Conservation (phyloP, 768 basidiomycete genomes). For the Tricholoma terreum region DNA sequence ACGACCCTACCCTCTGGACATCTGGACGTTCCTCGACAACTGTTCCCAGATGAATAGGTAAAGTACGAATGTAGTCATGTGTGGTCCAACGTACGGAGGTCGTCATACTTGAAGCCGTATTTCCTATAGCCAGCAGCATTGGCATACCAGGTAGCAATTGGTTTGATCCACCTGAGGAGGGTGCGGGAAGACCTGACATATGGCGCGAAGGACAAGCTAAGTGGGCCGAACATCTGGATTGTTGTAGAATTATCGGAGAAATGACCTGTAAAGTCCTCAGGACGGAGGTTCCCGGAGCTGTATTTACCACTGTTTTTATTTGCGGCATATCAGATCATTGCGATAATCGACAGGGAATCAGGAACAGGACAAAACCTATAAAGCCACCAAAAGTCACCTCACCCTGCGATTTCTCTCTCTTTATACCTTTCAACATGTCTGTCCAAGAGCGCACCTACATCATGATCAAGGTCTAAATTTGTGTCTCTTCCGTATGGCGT, state of each 20-base stretch:
- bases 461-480: conserved; percentile 86
- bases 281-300: conserved; percentile 38
- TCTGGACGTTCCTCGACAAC: conserved; percentile 76
- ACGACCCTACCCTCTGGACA: conserved; percentile 64
- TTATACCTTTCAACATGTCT: conserved; percentile 54
- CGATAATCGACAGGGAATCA: too few species aligned
- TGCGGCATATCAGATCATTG: conserved; percentile 30
- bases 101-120: conserved; percentile 91
- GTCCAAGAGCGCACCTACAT: conserved; percentile 91
- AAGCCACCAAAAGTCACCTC: too few species aligned
- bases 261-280: not conserved
- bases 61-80: conserved; percentile 10
- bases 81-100: conserved; percentile 68
- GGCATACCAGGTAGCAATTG: conserved; percentile 82
- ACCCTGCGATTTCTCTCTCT: conserved; percentile 12
- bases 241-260: conserved; percentile 5
- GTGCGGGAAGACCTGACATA: conserved; percentile 66
- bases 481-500: not conserved
- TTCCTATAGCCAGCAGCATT: conserved; percentile 78
- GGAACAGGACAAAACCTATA: too few species aligned
- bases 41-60: conserved; percentile 20
- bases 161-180: conserved; percentile 66
- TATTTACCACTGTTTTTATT: conserved; percentile 45
- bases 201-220: conserved; percentile 75
- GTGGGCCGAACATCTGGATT: conserved; percentile 49